A percentile compares a stretch with the other conserved stretches of the same genome.
Evolutionary conservation across 345 rosid genomes (phyloP).

Genomic region (Lepidium aucheri): DNA sequence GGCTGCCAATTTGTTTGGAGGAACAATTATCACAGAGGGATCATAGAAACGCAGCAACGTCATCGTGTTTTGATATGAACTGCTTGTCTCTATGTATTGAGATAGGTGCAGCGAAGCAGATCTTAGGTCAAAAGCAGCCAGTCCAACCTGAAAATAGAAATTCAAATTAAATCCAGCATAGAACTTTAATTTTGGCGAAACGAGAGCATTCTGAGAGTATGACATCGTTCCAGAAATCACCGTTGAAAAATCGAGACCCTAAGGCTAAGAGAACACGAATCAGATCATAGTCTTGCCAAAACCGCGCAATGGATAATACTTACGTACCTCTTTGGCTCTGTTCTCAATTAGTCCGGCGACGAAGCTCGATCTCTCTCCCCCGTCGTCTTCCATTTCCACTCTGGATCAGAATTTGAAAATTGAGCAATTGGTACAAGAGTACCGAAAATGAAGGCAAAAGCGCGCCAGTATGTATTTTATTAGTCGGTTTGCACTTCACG

Average conservation of each 20-base stretch:
- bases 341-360: slow-evolving; percentile 78
- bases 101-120: slow-evolving; percentile 89
- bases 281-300: background rate
- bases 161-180: background rate
- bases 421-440: background rate
- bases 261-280: slow-evolving; percentile 13
- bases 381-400: slow-evolving; percentile 65
- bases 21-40: slow-evolving; percentile 71
- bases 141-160: slow-evolving; percentile 56
- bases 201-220: background rate
- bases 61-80: slow-evolving; percentile 87
- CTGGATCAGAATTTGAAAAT: slow-evolving; percentile 12
- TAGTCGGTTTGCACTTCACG: background rate
- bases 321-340: slow-evolving; percentile 85
- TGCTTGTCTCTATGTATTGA: slow-evolving; percentile 92
- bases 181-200: background rate
- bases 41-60: slow-evolving; percentile 78
- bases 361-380: slow-evolving; percentile 75
- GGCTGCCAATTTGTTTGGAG: slow-evolving; percentile 74
- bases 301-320: background rate
- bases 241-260: background rate
- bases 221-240: slow-evolving; percentile 3
- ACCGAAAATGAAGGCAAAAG: slow-evolving; percentile 10
- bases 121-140: slow-evolving; percentile 91
- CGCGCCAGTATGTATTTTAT: slow-evolving; percentile 19